phyloP scores from a whole-genome alignment of 2,329 filamentous ascomycete species.

The Fusarium circinatum region DNA sequence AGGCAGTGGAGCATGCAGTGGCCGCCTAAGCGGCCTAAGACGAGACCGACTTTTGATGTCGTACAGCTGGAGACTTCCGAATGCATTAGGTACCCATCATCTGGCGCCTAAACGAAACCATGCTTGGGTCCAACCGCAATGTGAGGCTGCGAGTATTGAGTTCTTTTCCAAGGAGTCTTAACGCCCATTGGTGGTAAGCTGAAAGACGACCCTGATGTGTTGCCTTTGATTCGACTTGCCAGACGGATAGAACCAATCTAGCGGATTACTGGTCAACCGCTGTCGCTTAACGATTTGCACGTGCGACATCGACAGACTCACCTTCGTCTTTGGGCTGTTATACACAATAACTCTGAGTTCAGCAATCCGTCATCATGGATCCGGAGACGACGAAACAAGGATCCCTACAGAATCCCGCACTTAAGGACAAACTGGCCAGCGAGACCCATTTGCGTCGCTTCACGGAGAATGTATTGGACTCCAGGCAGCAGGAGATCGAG shows the following conservation, averaged over 20 bases:
- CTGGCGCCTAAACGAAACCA: conserved; percentile 35
- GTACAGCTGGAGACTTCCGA: conserved; percentile 16
- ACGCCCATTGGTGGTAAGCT: conserved; percentile 16
- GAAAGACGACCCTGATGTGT: conserved; percentile 21
- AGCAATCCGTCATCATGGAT: conserved; percentile 31
- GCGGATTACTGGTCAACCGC: conserved; percentile 5
- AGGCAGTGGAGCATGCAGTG: conserved; percentile 36
- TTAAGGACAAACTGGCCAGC: conserved; percentile 45
- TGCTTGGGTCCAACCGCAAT: conserved; percentile 30
- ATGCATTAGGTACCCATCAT: conserved; percentile 35
- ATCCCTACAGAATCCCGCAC: conserved; percentile 22
- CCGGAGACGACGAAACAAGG: conserved; percentile 18
- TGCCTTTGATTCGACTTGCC: conserved; percentile 14
- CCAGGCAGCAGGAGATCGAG: conserved; percentile 50
- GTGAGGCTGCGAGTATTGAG: conserved; percentile 38
- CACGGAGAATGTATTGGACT: conserved; percentile 51
- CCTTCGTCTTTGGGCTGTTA: conserved; percentile 2
- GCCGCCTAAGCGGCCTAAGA: conserved; percentile 29
- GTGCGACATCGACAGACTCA: conserved; percentile 15
- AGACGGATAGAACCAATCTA: conserved; percentile 6
- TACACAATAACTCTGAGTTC: conserved; percentile 11
- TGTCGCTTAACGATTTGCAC: conserved; percentile 14
- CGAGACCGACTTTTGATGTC: conserved; percentile 42
- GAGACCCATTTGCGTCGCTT: conserved; percentile 49
- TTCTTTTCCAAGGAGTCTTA: conserved; percentile 30